Conservation (phyloP, 2,329 filamentous ascomycete species). For the Paraphoma chrysanthemicola region DNA sequence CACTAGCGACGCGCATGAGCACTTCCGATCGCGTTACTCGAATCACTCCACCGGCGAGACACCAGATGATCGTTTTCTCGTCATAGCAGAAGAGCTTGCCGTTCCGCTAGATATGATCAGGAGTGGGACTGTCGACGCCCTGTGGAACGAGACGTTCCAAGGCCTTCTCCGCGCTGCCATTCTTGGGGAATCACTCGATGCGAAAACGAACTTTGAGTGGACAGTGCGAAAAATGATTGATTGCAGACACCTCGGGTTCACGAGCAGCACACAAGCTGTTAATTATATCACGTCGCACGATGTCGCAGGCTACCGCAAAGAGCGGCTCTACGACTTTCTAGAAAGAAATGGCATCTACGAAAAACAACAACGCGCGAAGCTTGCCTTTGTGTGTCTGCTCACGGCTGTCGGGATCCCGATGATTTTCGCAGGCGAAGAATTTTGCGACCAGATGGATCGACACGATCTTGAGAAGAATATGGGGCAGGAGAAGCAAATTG, state of each 20-base stretch:
- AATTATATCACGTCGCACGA: neutral
- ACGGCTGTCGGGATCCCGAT: neutral
- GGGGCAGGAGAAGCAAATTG: neutral
- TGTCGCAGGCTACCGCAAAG: neutral
- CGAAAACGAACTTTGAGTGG: neutral
- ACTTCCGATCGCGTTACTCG: neutral
- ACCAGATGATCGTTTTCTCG: neutral
- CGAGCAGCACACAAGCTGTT: neutral
- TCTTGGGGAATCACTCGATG: neutral
- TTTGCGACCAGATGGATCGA: neutral
- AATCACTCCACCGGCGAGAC: neutral
- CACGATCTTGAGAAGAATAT: neutral
- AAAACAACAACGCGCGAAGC: neutral
- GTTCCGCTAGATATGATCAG: neutral
- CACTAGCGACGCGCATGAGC: neutral
- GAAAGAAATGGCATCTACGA: neutral
- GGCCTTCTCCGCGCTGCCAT: neutral
- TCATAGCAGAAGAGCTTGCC: neutral
- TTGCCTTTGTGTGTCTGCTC: neutral
- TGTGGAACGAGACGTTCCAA: neutral
- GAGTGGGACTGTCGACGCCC: neutral
- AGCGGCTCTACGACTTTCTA: neutral
- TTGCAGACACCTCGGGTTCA: neutral
- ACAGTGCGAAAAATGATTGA: neutral
- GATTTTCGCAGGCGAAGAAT: neutral